Evolutionary conservation across 495 filamentous ascomycete genomes (phyloP).

Genomic region (Chaetomium tenue): DNA sequence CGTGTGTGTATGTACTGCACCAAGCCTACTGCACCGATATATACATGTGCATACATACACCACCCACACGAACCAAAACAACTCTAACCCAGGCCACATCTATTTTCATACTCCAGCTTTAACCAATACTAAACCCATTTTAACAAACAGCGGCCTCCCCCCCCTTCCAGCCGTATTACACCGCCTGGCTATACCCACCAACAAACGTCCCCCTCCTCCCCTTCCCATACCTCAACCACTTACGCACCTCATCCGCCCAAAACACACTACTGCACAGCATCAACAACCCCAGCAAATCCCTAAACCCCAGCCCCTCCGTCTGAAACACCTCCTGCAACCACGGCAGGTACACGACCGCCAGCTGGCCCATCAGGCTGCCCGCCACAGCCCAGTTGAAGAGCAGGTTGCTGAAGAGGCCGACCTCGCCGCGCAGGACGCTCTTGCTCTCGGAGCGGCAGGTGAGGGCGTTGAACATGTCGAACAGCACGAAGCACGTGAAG

Average conservation of each 20-base stretch:
- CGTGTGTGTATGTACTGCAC: too few species aligned
- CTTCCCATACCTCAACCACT: conserved; percentile 59
- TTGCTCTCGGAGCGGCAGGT: conserved; percentile 91
- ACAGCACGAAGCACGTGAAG: conserved; percentile 96
- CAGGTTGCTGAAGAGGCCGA: conserved; percentile 75
- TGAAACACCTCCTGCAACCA: conserved; percentile 92
- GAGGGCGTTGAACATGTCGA: conserved; percentile 98
- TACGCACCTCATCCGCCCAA: conserved; percentile 89
- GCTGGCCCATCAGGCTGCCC: conserved; percentile 77
- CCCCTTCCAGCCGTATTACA: conserved; percentile 29
- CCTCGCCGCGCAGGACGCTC: conserved; percentile 79
- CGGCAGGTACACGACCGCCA: conserved; percentile 89
- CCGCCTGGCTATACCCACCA: conserved; percentile 51
- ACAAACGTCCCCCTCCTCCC: conserved; percentile 40
- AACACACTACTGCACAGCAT: conserved; percentile 82
- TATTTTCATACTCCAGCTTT: conserved; percentile 12
- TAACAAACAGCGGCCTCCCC: not conserved
- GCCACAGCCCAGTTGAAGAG: conserved; percentile 96
- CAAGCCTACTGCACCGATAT: too few species aligned
- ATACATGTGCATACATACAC: not conserved
- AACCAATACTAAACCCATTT: conserved; percentile 3
- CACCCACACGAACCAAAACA: not conserved
- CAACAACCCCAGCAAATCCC: conserved; percentile 70
- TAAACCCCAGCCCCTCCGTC: conserved; percentile 75
- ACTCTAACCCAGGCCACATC: conserved; percentile 9